Base-by-base conservation (phyloP, 1,284 basidiomycete species). In the Cryptococcus jaspeensis region DNA sequence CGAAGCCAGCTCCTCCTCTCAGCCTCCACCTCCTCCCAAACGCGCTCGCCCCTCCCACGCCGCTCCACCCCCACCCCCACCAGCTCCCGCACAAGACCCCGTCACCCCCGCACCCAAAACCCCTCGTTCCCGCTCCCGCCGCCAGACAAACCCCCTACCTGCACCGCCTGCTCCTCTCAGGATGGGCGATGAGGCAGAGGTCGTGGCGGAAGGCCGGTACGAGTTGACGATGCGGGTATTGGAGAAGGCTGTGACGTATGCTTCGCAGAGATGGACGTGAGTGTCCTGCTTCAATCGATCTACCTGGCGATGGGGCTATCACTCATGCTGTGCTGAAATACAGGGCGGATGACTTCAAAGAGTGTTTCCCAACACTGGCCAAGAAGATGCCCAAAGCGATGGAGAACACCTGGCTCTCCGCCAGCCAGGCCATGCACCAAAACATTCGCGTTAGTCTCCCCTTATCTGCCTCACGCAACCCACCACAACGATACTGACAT, bases 201-300 rank as follows among this genome's bases (percentile, higher is more conserved):
- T 3, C 36, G 7, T 11, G 32, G 39, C 53, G 76, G 76, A 16
- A 63, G 64, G 46, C 9, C 61, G 75, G 42, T 75, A 75, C 50
- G 58, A 70, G 54, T 50, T 67, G 13, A 65, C 74, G 9, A 62
- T 72, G 47, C 63, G 72, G 22, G 69, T 72, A 13, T 47, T 77
- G 7, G 69, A 75, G 35, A 63, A 71, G 25, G 74, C 74, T 8
- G 65, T 73, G 13, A 64, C 69, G 47, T 67, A 65, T 37, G 72
- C 71, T 12, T 61, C 73, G 16, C 66, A 73, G 49, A 70, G 70
- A 49, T 73, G 72, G 72, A 73, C 68, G 74, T 77, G 58, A 62
- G 74, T 75, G 11, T 3, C 23, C 15, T 22, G 9, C 23, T 36
- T 8, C 25, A 18, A 25, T 11, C 18, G 46, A 16, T 25, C 36